Evolutionary conservation across 108 stramenopile genomes (phyloP).

Genomic region (Ochromonas danica): DNA sequence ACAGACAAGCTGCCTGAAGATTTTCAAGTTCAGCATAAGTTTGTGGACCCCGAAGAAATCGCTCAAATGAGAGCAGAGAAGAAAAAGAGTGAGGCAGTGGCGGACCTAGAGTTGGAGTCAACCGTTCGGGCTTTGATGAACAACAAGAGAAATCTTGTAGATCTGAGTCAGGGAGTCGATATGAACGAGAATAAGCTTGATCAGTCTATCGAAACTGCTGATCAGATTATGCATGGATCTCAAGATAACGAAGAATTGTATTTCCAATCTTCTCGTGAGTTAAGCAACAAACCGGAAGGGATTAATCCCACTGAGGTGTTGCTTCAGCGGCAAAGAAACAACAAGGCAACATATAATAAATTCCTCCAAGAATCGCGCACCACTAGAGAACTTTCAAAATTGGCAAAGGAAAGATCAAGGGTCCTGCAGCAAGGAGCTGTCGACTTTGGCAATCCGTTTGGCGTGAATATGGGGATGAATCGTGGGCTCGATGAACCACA

Average conservation of each 20-base stretch:
- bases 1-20: not conserved
- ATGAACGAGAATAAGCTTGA: not conserved
- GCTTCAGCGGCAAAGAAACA: not conserved
- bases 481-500: conserved; percentile 32
- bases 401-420: not conserved
- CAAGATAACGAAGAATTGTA: no score
- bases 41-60: conserved; percentile 10
- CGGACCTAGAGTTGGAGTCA: conserved; percentile 21
- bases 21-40: conserved; percentile 28
- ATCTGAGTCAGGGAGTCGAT: not conserved
- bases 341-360: not conserved
- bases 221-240: not conserved
- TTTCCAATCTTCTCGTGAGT: not conserved
- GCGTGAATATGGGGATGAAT: conserved; percentile 42
- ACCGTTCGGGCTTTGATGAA: conserved; percentile 4
- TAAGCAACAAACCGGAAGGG: not conserved
- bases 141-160: not conserved
- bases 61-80: not conserved
- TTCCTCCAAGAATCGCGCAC: conserved; percentile 12
- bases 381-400: not conserved
- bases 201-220: not conserved
- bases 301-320: conserved; percentile 31
- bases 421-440: not conserved
- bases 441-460: conserved; percentile 29
- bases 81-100: not conserved